Evolutionary conservation across 306 rosid genomes (phyloP), one percentile per base, ranked within the genome.

Genomic region (Calophaca sinica): DNA sequence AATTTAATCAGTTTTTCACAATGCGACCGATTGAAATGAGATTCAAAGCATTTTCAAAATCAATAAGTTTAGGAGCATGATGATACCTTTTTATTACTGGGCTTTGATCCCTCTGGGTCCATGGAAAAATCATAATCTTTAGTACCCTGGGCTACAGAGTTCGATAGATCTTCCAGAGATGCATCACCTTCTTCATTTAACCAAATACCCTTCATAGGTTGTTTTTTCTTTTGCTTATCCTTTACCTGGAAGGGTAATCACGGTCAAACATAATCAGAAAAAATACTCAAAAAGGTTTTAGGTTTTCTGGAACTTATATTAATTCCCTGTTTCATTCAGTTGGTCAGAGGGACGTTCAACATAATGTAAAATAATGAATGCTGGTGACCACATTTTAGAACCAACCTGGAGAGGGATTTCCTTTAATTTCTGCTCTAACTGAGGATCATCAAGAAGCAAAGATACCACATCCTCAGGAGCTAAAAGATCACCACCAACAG

Each of bases 391-490:
- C 62, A 75, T 76, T 81, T 59, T 41, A 61, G 49, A 79, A 69
- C 80, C 62, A 75, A 94, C 99, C 99, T 92, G 96, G 39, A 66
- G 60, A 15, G 97, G 96, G 39, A 87, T 80, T 78, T 92, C 96
- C 81, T 85, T 88, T 53, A 94, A 76, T 77, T 94, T 94, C 89
- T 94, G 96, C 85, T 94, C 96, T 81, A 94, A 83, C 82, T 94
- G 99, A 68, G 85, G 87, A 90, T 94, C 99, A 78, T 92, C 99
- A 55, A 94, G 88, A 85, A 94, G 97, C 84, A 94, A 80, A 38
- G 99, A 94, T 45, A 94, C 96, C 8, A 94, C 97, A 78, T 94
- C 99, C 87, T 94, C 99, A 3, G 99, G 97, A 76, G 96, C 99
- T 93, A 94, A 75, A 73, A 94, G 85, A 79, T 94, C 99, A 71